Percentiles rank a stretch among this genome's conserved stretches.
Conservation (phyloP, 1,284 basidiomycete species). For the Ceratobasidium sp. region DNA sequence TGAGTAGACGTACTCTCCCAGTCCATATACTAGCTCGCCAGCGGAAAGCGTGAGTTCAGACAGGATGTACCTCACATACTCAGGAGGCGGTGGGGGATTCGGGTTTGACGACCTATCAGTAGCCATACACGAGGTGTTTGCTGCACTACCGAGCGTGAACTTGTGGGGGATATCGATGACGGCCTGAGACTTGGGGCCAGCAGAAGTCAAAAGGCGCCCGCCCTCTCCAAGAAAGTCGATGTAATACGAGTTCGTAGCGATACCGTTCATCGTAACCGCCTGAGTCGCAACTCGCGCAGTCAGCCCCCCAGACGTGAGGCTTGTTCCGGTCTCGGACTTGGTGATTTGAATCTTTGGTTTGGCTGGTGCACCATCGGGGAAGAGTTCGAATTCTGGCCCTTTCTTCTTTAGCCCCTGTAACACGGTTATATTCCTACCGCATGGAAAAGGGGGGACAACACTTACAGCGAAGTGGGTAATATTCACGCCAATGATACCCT, state of each 20-base stretch:
- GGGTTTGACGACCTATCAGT: conserved; percentile 66
- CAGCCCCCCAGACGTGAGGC: conserved; percentile 55
- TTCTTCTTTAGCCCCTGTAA: conserved; percentile 47
- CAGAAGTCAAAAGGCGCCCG: conserved; percentile 52
- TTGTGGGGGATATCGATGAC: conserved; percentile 68
- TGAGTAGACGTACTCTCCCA: conserved; percentile 54
- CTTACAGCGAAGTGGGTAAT: conserved; percentile 63
- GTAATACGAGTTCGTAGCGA: conserved; percentile 47
- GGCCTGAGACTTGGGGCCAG: conserved; percentile 66
- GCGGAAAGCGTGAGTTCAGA: conserved; percentile 72
- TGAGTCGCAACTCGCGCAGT: conserved; percentile 53
- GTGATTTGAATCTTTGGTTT: conserved; percentile 54
- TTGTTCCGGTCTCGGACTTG: conserved; percentile 50
- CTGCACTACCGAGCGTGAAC: conserved; percentile 64
- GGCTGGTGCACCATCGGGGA: conserved; percentile 62
- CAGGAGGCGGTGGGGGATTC: conserved; percentile 55
- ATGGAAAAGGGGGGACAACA: not conserved
- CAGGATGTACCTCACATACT: conserved; percentile 63
- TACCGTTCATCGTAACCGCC: conserved; percentile 47
- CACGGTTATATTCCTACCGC: not conserved
- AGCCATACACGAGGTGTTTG: conserved; percentile 65
- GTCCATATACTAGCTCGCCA: conserved; percentile 72
- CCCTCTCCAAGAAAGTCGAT: conserved; percentile 35
- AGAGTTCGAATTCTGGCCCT: conserved; percentile 62
- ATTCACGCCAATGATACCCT: conserved; percentile 68